Percentiles rank a stretch among this genome's conserved stretches.
Evolutionary conservation across 75 land plant genomes (phyloP).

Genomic region (Cryptomeria japonica): DNA sequence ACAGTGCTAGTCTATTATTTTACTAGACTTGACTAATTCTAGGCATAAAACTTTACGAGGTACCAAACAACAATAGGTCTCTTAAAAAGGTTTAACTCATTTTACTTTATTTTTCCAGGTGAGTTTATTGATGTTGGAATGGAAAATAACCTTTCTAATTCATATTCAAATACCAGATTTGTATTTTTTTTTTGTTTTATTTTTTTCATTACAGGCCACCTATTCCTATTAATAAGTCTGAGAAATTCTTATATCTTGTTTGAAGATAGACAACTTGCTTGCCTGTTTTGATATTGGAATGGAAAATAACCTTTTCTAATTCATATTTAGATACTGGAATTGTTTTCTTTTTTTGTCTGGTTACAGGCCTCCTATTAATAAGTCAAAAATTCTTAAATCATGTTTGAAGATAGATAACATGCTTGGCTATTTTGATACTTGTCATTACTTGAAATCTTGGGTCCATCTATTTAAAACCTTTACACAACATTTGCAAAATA

Average conservation of each 20-base stretch:
- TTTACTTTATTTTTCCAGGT: not conserved
- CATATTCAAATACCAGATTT: too few species aligned
- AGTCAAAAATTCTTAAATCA: not conserved
- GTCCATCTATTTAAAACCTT: not conserved
- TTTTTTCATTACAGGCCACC: too few species aligned
- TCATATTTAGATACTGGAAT: not conserved
- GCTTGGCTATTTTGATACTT: not conserved
- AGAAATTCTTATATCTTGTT: too few species aligned
- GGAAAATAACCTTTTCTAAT: not conserved
- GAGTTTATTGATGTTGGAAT: not conserved
- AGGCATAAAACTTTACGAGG: not conserved
- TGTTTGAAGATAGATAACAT: not conserved
- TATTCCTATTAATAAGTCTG: too few species aligned
- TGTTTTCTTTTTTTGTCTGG: not conserved
- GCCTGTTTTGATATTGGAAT: not conserved
- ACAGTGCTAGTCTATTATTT: not conserved
- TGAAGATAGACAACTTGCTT: too few species aligned
- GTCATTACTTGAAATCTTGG: not conserved
- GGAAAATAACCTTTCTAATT: too few species aligned
- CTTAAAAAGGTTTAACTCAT: not conserved
- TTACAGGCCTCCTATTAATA: not conserved
- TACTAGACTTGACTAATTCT: not conserved
- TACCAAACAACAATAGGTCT: not conserved
- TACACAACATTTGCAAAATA: not conserved
- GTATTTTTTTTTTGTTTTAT: too few species aligned